Conservation (phyloP, 768 basidiomycete species). For the Pisolithus microcarpus region DNA sequence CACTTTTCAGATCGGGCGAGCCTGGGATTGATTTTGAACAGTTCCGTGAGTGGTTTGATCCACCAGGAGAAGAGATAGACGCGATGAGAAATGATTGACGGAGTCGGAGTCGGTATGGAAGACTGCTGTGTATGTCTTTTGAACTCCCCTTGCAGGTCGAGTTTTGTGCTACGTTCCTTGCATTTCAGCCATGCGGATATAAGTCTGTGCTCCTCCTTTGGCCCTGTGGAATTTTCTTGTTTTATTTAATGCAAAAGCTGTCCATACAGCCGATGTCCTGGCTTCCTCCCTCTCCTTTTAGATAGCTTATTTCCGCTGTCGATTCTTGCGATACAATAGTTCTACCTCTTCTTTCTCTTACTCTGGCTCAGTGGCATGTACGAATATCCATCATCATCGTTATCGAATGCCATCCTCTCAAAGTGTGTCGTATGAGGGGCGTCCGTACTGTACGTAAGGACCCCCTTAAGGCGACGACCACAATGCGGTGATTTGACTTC, state of each 20-base stretch:
- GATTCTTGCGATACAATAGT: conserved; percentile 8
- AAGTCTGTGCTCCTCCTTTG: conserved; percentile 4
- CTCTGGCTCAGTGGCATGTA: conserved; percentile 12
- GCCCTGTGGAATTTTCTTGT: conserved; percentile 8
- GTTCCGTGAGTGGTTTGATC: conserved; percentile 72
- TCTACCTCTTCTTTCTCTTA: conserved; percentile 1
- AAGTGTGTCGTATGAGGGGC: neutral
- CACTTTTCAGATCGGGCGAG: conserved; percentile 38
- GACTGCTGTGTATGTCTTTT: neutral
- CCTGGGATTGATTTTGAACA: conserved; percentile 57
- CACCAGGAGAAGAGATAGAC: neutral
- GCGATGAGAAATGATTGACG: conserved; percentile 2
- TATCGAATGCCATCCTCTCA: neutral
- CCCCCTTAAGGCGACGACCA: too few relatives aligned
- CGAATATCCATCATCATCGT: conserved; percentile 10
- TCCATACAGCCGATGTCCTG: conserved; percentile 10
- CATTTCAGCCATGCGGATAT: conserved; percentile 15
- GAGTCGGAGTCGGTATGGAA: conserved; percentile 7
- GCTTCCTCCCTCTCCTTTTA: conserved; percentile 1
- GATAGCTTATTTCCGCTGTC: conserved; percentile 9
- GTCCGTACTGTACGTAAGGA: neutral
- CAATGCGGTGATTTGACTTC: too few relatives aligned
- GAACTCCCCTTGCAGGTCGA: conserved; percentile 5
- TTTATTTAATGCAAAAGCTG: conserved; percentile 27
- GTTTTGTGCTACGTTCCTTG: conserved; percentile 9